These are phyloP conservation scores for Salinomyces thailandicus DNA, from an alignment of 2,329 filamentous ascomycete genomes.

Conservation along the genomic window DNA sequence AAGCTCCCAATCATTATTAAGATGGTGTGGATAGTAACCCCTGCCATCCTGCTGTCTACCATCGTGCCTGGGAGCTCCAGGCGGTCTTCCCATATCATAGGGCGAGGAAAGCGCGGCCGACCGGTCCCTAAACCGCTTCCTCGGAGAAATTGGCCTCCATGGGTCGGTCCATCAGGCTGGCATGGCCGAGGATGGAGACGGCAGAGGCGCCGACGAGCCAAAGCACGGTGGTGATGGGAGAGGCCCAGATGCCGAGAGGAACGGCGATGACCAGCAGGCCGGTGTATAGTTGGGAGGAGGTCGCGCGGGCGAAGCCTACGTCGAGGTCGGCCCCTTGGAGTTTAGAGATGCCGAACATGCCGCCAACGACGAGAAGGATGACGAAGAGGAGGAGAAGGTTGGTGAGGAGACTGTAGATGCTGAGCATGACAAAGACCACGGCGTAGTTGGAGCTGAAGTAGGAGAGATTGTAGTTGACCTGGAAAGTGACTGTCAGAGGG, in stretches of 20 bases:
- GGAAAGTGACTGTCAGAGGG: too few species aligned
- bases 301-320: slow-evolving; percentile 70
- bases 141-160: slow-evolving; percentile 99
- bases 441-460: slow-evolving; percentile 99
- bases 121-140: slow-evolving; percentile 97
- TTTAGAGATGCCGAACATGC: slow-evolving; percentile 86
- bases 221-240: slow-evolving; percentile 72
- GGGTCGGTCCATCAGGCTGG: slow-evolving; percentile 91
- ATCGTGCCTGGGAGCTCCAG: slow-evolving; percentile 52
- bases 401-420: slow-evolving; percentile 87
- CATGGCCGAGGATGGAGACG: slow-evolving; percentile 89
- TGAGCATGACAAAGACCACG: slow-evolving; percentile 85
- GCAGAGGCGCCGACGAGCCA: slow-evolving; percentile 95
- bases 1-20: slow-evolving; percentile 35
- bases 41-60: too few species aligned
- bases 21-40: slow-evolving; percentile 34
- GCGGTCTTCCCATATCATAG: slow-evolving; percentile 97
- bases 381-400: slow-evolving; percentile 82
- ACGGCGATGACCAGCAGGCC: slow-evolving; percentile 71
- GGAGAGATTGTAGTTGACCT: slow-evolving; percentile 93
- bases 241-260: slow-evolving; percentile 74
- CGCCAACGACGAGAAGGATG: slow-evolving; percentile 74
- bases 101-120: slow-evolving; percentile 92
- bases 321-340: slow-evolving; percentile 82
- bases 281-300: slow-evolving; percentile 89